Base-by-base conservation (phyloP, 768 basidiomycete species). In the Clavulina sp. region DNA sequence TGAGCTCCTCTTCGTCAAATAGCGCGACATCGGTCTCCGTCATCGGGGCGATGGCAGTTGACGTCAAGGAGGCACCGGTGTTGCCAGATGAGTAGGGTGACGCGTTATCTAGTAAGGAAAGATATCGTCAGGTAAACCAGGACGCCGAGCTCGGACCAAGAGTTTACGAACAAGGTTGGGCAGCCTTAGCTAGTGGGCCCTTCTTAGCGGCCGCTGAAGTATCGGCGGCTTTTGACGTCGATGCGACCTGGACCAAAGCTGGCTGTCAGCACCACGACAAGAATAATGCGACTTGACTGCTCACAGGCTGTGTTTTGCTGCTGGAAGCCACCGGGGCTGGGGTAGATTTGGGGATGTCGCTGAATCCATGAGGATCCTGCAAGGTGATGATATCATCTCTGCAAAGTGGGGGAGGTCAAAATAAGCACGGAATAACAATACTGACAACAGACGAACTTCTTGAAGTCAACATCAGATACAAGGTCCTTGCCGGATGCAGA, bases 1-100 rank as follows among this genome's bases (percentile, higher is more conserved):
- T 99, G 16, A 92, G 70, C 62, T 97, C 93, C 66, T 99, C 95
- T 77, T 97, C 95, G 64, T 99, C 92, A 78, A 91, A 92, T n/a
- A 97, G 68, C 3, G 95, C 75, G 59, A 84, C 80, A 46, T 91
- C 80, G 41, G 73, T 76, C 23, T 69, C 66, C 2, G 73, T 75
- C 52, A 78, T 76, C 9, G 89, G 81, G 57, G 85, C 84, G 52
- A 91, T 73, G 3, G 91, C 81, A 0, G 95, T 97, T 2, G 87
- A 91, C 0, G 95, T 99, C 44, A 99, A 66, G 0, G 91, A 89
- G 2, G 93, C 95, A 48, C 93, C 89, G 2, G 89, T 78, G 40
- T 84, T 71, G 24, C 93, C 93, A 36, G 73, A 88, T 1, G 86
- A 88, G 61, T 88, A 89, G 0, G 86, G 86, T n/a, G 86, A 89